A percentile compares a stretch with the other conserved stretches of the same genome.
phyloP scores from a whole-genome alignment of 495 filamentous ascomycete genomes.

The Talaromyces proteolyticus region DNA sequence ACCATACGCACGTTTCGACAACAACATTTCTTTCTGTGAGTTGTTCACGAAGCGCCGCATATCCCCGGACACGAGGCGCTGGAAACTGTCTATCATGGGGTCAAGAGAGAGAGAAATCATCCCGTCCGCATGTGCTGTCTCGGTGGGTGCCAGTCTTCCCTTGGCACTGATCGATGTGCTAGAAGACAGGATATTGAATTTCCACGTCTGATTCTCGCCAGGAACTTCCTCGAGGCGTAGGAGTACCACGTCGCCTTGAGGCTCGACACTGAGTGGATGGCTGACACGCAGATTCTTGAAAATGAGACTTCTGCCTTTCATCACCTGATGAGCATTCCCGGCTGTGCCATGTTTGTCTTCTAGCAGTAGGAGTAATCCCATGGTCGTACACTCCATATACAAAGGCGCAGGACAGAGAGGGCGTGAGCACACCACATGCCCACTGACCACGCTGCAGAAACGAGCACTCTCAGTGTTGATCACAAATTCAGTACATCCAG shows the following conservation, averaged over 20 bases:
- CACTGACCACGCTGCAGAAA: slow-evolving; percentile 7
- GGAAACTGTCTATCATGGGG: not conserved
- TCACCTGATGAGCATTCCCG: not conserved
- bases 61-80: not conserved
- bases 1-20: slow-evolving; percentile 10
- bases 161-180: not conserved
- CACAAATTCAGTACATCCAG: no score
- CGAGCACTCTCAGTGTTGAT: slow-evolving; percentile 2
- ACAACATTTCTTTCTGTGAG: slow-evolving; percentile 1
- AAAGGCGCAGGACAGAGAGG: slow-evolving; percentile 26
- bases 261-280: slow-evolving; percentile 10
- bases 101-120: not conserved
- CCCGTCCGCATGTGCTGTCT: not conserved
- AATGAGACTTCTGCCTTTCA: not conserved
- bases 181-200: not conserved
- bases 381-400: slow-evolving; percentile 24
- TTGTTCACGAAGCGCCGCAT: not conserved
- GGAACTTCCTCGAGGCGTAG: slow-evolving; percentile 5
- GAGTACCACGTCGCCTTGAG: slow-evolving; percentile 6
- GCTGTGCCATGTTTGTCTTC: no score
- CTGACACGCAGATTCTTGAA: slow-evolving; percentile 13
- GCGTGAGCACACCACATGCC: slow-evolving; percentile 15
- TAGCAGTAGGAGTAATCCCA: slow-evolving; percentile 11
- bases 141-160: not conserved
- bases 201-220: not conserved